These are phyloP conservation scores for Colletotrichum sp. DNA, from an alignment of 2,329 filamentous ascomycete genomes.

Conservation along the genomic window DNA sequence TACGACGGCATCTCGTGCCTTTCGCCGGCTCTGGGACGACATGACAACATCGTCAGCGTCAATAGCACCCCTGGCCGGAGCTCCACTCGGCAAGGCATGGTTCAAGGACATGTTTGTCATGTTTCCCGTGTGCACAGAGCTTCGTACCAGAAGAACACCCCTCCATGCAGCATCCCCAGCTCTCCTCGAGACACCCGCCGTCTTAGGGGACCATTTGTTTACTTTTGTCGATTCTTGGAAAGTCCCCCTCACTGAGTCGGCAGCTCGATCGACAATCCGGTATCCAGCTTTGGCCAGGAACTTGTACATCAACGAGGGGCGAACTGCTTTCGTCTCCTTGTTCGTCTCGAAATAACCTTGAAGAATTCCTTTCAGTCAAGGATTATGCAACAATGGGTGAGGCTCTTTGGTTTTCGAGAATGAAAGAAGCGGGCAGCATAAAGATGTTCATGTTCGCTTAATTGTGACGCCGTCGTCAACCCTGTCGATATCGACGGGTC, in stretches of 20 bases:
- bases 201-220: constrained; percentile 20
- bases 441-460: background rate
- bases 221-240: constrained; percentile 18
- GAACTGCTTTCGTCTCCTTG: background rate
- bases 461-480: constrained; percentile 14
- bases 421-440: background rate
- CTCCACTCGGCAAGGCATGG: background rate
- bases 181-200: constrained; percentile 3
- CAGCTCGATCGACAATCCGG: constrained; percentile 3
- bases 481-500: constrained; percentile 9
- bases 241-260: background rate
- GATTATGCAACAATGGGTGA: background rate
- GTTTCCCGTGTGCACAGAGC: constrained; percentile 13
- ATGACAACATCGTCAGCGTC: constrained; percentile 7
- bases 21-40: background rate
- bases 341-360: constrained; percentile 7
- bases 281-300: background rate
- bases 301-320: background rate
- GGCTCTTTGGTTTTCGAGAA: background rate
- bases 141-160: background rate
- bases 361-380: constrained; percentile 4
- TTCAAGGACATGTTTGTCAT: constrained; percentile 15
- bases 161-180: constrained; percentile 17
- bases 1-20: background rate
- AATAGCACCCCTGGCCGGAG: background rate